Evolutionary conservation across 805 yeast species (phyloP), one percentile per base, ranked within the genome.

Genomic region (Yarrowia hollandica): DNA sequence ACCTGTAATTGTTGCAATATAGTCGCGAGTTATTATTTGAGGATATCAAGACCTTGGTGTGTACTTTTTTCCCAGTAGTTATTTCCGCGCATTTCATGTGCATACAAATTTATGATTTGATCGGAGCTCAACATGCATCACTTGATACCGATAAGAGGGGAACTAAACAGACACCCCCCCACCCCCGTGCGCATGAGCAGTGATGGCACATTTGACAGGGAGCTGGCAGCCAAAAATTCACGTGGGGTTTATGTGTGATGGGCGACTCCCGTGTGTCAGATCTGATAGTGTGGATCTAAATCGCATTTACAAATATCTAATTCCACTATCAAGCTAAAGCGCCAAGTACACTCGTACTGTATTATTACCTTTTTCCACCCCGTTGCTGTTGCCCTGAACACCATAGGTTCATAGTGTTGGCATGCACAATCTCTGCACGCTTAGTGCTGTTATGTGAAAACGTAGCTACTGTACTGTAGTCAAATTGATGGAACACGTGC

Each of bases 41-140:
- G 12, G 6, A 18, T 5, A 33, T 33, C 37, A 7, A 10, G 12
- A 5, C 11, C 15, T 25, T 12, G 37, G 19, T 5, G 6, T 46
- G 26, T 16, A 5, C 9, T 23, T 25, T 12, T 15, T 6, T 16
- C 22, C 33, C 33, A 26, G 16, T 35, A 28, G 11, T 26, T 39
- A 25, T 42, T 28, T 21, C 28, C 37, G 38, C 30, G 55, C 39
- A 31, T 48, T 31, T 48, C 39, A 48, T 48, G 55, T 48, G 55
- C 55, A 48, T 23, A 7, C 21, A 44, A 22, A 48, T 48, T 31
- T 48, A 48, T 48, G 39, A 31, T 48, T 48, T 48, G 55, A 48
- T 48, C 55, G 39, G 39, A 48, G 39, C 55, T 33, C 55, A 48
- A 48, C 55, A 48, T 48, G 55, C 55, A 48, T 48, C 55, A 48